phyloP scores from a whole-genome alignment of 345 rosid genomes.

The Acer negundo region DNA sequence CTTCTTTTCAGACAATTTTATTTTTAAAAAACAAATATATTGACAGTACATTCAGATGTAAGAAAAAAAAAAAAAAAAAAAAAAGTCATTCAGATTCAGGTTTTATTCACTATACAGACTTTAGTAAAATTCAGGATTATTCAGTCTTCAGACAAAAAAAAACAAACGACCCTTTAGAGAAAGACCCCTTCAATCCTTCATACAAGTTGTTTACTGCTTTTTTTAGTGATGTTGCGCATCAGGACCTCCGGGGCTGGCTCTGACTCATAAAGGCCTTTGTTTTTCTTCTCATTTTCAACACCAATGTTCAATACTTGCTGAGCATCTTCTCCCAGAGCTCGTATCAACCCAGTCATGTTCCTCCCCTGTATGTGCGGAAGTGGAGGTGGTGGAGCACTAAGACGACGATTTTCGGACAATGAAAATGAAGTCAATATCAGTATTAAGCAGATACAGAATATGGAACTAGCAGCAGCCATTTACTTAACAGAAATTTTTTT shows the following conservation, averaged over 20 bases:
- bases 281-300: constrained; percentile 18
- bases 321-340: constrained; percentile 25
- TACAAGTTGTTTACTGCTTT: too few species aligned
- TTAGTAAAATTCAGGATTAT: too few species aligned
- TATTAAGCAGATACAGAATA: constrained; percentile 12
- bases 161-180: too few species aligned
- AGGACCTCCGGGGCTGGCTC: constrained; percentile 58
- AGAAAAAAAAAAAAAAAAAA: too few species aligned
- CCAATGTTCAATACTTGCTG: constrained; percentile 9
- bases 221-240: constrained; percentile 42
- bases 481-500: background rate
- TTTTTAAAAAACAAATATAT: too few species aligned
- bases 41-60: too few species aligned
- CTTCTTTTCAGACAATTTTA: too few species aligned
- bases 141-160: too few species aligned
- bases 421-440: constrained; percentile 23
- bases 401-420: constrained; percentile 20
- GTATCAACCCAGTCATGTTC: constrained; percentile 19
- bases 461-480: constrained; percentile 21
- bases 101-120: too few species aligned
- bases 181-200: too few species aligned
- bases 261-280: constrained; percentile 5
- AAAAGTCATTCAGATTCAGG: too few species aligned
- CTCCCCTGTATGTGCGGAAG: constrained; percentile 8
- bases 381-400: constrained; percentile 10